Base-by-base conservation (phyloP, 2,329 filamentous ascomycete genomes). In the Coniosporium tulheliwenetii region DNA sequence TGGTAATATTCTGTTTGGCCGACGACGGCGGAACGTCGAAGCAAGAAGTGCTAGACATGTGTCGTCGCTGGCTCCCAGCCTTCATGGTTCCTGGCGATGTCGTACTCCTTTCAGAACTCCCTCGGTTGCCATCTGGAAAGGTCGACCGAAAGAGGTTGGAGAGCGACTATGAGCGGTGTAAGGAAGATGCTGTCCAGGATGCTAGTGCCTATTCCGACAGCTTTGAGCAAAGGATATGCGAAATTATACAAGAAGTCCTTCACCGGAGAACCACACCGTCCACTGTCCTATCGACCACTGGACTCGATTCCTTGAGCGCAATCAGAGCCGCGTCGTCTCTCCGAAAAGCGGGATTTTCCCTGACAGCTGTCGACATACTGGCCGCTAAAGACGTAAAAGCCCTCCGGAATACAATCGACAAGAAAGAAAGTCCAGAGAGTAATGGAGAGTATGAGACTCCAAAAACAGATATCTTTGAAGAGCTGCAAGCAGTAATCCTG, bases 61-160 rank as follows among this genome's bases (percentile, higher is more conserved):
- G 85, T 58, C 69, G 67, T 39, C 67, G 69, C 39, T 93, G 85
- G 84, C 67, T 95, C 1, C 85, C 86, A 0, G 66, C 69, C 3
- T 91, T 79, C 53, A 94, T 94, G 87, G 62, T 93, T 1, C 87
- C 87, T 0, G 71, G 73, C 3, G 81, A 93, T 45, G 63, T 93
- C 16, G 57, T 85, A 0, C 52, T 81, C 1, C 61, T 81, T 45
- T 48, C 67, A 1, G 64, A 70, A 8, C 78, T 94, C 42, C 85
- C 85, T 1, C 76, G 79, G 40, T 63, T 94, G 14, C 68, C 85
- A 2, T 93, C 85, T 1, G 87, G 87, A 1, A 95, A 95, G 53
- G 70, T 87, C 10, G 81, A 94, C 51, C 77, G 76, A 39, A 80
- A 76, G 49, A 60, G 57, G 10, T 61, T 94, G 7, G 67, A 76